Evolutionary conservation across 106 monocot species (phyloP).

Genomic region (Dendrobium catenatum): DNA sequence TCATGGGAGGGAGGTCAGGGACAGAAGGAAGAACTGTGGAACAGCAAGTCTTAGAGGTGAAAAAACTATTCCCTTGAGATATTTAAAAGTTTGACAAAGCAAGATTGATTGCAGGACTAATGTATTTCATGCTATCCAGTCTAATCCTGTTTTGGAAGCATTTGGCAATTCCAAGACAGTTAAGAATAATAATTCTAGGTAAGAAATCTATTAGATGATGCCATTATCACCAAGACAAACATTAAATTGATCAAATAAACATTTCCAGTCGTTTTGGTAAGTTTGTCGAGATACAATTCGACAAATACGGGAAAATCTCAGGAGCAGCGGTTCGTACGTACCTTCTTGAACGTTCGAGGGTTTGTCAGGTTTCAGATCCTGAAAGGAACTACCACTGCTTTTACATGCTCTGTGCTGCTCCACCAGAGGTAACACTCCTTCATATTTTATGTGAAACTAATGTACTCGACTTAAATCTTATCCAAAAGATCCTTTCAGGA

Average conservation of each 20-base stretch:
- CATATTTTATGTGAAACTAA: not conserved
- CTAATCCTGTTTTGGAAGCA: constrained; percentile 96
- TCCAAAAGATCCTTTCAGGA: constrained; percentile 13
- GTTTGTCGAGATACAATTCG: constrained; percentile 96
- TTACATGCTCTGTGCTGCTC: constrained; percentile 91
- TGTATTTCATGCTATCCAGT: constrained; percentile 30
- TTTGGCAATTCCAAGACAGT: constrained; percentile 95
- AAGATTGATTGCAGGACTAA: not conserved
- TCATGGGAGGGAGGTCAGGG: constrained; percentile 84
- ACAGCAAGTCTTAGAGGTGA: constrained; percentile 95
- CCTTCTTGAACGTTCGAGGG: constrained; percentile 84
- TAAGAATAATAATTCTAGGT: constrained; percentile 98
- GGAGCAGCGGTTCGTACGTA: constrained; percentile 93
- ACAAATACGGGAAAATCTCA: constrained; percentile 93
- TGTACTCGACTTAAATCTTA: not conserved
- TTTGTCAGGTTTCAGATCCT: constrained; percentile 91
- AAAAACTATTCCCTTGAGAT: not conserved
- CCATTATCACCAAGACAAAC: not conserved
- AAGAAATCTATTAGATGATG: constrained; percentile 4
- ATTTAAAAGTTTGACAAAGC: not conserved
- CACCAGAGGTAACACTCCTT: constrained; percentile 63
- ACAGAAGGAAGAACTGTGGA: constrained; percentile 90
- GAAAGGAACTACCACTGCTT: constrained; percentile 98
- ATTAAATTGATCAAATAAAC: constrained; percentile 1
- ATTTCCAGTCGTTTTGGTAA: constrained; percentile 81